Percentiles rank a stretch among this genome's conserved stretches.
Conservation (phyloP, 2,329 filamentous ascomycete species). For the Moelleriella libera region DNA sequence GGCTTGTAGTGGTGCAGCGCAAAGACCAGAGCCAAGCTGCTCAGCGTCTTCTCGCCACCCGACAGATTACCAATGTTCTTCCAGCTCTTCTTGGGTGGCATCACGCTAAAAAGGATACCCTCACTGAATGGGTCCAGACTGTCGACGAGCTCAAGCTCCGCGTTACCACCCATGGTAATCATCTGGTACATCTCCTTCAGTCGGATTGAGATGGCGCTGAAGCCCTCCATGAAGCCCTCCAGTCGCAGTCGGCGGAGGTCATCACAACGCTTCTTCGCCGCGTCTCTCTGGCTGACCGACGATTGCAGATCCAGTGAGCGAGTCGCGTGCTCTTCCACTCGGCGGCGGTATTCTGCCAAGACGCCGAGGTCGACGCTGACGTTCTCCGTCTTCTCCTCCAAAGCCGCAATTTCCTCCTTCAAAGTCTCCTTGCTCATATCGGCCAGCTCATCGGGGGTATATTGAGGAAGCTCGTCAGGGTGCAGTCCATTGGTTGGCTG, state of each 20-base stretch:
- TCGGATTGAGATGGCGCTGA: conserved; percentile 81
- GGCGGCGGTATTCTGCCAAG: conserved; percentile 73
- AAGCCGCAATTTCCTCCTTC: conserved; percentile 45
- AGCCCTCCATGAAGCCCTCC: conserved; percentile 97
- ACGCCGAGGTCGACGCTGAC: conserved; percentile 81
- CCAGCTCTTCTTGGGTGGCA: conserved; percentile 99
- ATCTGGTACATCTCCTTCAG: conserved; percentile 99
- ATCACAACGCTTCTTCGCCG: conserved; percentile 83
- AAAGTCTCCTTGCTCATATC: conserved; percentile 50
- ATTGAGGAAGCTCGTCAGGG: conserved; percentile 55
- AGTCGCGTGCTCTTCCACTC: conserved; percentile 68
- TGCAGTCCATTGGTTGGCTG: conserved; percentile 13
- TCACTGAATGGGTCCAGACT: conserved; percentile 93
- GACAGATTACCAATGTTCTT: conserved; percentile 96
- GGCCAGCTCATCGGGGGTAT: conserved; percentile 56
- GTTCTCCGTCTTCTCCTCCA: conserved; percentile 64
- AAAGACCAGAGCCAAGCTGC: conserved; percentile 89
- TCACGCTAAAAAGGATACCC: conserved; percentile 92
- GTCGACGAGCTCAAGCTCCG: conserved; percentile 92
- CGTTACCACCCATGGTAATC: conserved; percentile 99
- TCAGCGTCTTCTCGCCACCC: conserved; percentile 94
- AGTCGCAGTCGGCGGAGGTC: conserved; percentile 80
- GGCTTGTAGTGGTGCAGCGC: conserved; percentile 96
- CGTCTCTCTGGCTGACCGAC: conserved; percentile 65
- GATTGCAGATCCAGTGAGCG: conserved; percentile 73